Conservation (phyloP, 352 stramenopile species). For the Phytophthora citricola region DNA sequence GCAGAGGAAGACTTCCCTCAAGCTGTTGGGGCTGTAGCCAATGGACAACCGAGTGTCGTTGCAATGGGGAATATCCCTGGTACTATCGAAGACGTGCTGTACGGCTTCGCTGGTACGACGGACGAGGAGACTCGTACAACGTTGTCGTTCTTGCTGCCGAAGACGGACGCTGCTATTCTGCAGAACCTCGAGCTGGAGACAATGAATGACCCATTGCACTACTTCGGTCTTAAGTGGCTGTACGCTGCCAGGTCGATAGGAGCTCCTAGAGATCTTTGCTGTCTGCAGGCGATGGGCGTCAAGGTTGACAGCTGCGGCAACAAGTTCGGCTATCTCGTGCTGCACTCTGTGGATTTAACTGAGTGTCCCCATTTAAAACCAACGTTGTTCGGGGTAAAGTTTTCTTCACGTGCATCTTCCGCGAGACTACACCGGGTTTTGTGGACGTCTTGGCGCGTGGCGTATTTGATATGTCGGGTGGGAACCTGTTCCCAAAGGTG, state of each 20-base stretch:
- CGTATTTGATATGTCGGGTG: no score
- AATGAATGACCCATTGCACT: constrained; percentile 34
- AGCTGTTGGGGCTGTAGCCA: constrained; percentile 1
- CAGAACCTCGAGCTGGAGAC: constrained; percentile 31
- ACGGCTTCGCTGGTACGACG: constrained; percentile 27
- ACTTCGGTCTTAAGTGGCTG: constrained; percentile 50
- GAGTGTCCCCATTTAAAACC: not conserved
- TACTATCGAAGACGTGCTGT: constrained; percentile 28
- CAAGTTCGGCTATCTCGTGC: not conserved
- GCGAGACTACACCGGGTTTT: no score
- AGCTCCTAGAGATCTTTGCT: not conserved
- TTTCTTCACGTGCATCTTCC: no score
- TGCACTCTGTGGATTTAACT: not conserved
- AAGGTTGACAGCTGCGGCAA: not conserved
- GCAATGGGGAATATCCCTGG: constrained; percentile 24
- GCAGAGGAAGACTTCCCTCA: constrained; percentile 16
- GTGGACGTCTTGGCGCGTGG: no score
- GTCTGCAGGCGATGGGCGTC: not conserved
- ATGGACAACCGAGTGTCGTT: constrained; percentile 26
- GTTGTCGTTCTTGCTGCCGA: constrained; percentile 29
- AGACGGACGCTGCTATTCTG: constrained; percentile 37
- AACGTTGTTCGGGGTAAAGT: no score
- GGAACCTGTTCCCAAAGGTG: no score
- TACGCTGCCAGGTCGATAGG: not conserved
- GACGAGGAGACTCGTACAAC: constrained; percentile 31